These are phyloP conservation scores for Dillenia turbinata DNA, from an alignment of 164 flowering plant species.

Conservation along the genomic window DNA sequence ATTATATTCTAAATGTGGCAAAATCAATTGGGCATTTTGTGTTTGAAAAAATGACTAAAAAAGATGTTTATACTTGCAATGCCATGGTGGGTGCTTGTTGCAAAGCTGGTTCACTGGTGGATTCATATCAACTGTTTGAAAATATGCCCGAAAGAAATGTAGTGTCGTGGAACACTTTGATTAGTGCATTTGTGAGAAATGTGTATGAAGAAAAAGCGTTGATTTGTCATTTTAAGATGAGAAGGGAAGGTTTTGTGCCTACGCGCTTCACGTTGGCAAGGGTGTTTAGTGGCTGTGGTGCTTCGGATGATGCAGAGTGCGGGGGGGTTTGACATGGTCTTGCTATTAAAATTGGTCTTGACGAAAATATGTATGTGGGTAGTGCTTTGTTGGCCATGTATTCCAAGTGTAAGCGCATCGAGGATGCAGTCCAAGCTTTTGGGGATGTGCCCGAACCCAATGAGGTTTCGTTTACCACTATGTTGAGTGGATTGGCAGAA, in stretches of 20 bases:
- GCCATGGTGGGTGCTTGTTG: slow-evolving; percentile 44
- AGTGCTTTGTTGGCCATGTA: slow-evolving; percentile 77
- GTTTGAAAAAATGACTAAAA: slow-evolving; percentile 54
- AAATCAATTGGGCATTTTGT: slow-evolving; percentile 23
- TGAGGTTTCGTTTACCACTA: slow-evolving; percentile 72
- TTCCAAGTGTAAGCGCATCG: slow-evolving; percentile 50
- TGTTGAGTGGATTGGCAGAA: slow-evolving; percentile 64
- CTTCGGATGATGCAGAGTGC: slow-evolving; percentile 24
- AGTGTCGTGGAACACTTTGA: slow-evolving; percentile 68
- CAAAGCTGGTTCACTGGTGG: slow-evolving; percentile 29
- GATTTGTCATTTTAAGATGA: slow-evolving; percentile 44
- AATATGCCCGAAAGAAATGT: slow-evolving; percentile 64
- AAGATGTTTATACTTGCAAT: slow-evolving; percentile 62
- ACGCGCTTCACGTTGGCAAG: slow-evolving; percentile 68
- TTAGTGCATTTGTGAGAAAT: slow-evolving; percentile 37
- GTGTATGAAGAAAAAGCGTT: slow-evolving; percentile 45
- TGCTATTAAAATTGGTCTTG: slow-evolving; percentile 59
- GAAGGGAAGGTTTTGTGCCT: slow-evolving; percentile 44
- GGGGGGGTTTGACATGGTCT: slow-evolving; percentile 61
- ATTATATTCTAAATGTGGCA: slow-evolving; percentile 45
- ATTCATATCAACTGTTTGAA: slow-evolving; percentile 41
- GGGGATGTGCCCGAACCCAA: slow-evolving; percentile 46
- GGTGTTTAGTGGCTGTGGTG: slow-evolving; percentile 69
- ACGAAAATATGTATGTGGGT: slow-evolving; percentile 55
- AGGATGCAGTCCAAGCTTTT: slow-evolving; percentile 50